Evolutionary conservation across 129 eudicot species (phyloP).

Genomic region (Ambrosia artemisiifolia): DNA sequence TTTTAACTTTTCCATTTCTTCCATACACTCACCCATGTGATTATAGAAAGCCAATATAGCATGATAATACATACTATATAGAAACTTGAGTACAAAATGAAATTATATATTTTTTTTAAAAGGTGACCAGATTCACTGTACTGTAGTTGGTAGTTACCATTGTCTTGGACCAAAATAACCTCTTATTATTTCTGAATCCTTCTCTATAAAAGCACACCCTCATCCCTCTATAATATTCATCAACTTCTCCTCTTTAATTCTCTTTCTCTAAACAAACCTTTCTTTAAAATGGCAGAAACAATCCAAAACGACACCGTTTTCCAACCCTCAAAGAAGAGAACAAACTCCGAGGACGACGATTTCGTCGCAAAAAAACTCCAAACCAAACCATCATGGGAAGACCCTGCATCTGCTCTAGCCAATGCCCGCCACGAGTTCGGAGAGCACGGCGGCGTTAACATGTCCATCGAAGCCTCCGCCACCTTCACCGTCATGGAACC

Average conservation of each 20-base stretch:
- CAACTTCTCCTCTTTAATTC: neutral
- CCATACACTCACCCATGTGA: no score
- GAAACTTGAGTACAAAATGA: neutral
- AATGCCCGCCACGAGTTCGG: constrained; percentile 69
- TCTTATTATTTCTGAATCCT: neutral
- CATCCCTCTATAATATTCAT: neutral
- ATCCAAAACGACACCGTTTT: constrained; percentile 18
- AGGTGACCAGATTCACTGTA: constrained; percentile 39
- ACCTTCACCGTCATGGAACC: constrained; percentile 85
- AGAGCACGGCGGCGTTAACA: constrained; percentile 78
- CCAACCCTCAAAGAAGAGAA: constrained; percentile 39
- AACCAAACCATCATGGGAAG: constrained; percentile 38
- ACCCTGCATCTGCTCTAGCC: constrained; percentile 50
- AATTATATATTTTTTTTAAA: neutral
- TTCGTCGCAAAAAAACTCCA: constrained; percentile 25
- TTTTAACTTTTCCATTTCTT: no score
- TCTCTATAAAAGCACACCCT: constrained; percentile 17
- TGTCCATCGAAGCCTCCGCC: constrained; percentile 81
- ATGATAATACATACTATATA: neutral
- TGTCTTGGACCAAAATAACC: neutral
- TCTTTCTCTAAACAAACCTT: neutral
- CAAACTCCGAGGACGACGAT: constrained; percentile 25
- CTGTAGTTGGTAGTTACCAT: neutral
- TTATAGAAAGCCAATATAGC: no score
- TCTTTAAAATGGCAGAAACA: constrained; percentile 38